These are phyloP conservation scores for Russula compacta DNA, from an alignment of 768 basidiomycete genomes.

Conservation along the genomic window DNA sequence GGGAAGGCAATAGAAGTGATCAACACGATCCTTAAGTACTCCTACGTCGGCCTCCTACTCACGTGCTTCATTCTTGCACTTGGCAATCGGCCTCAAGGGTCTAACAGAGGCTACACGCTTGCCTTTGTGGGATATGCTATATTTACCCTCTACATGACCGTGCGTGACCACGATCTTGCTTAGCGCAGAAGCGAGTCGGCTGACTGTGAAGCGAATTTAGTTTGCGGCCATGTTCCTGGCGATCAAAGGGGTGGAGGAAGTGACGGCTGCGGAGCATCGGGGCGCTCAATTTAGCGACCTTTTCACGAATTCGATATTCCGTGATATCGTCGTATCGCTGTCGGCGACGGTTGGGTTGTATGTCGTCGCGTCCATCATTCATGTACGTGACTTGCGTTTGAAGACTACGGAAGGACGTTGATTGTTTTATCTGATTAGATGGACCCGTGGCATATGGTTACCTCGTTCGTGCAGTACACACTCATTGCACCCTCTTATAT, in stretches of 20 bases:
- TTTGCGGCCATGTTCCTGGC: slow-evolving; percentile 74
- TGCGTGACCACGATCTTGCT: slow-evolving; percentile 28
- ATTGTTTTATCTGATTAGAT: slow-evolving; percentile 37
- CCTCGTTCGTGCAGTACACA: slow-evolving; percentile 87
- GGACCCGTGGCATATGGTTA: slow-evolving; percentile 98
- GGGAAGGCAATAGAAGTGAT: slow-evolving; percentile 51
- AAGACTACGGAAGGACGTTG: slow-evolving; percentile 10
- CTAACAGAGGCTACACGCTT: slow-evolving; percentile 77
- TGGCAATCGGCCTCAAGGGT: slow-evolving; percentile 88
- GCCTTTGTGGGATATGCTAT: slow-evolving; percentile 83
- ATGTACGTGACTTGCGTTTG: slow-evolving; percentile 45
- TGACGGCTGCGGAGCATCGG: slow-evolving; percentile 39
- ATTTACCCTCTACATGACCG: slow-evolving; percentile 96
- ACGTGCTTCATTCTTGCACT: slow-evolving; percentile 82
- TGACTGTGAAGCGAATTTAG: slow-evolving; percentile 30
- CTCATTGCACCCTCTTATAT: slow-evolving; percentile 93
- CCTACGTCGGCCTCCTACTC: slow-evolving; percentile 80
- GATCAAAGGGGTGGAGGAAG: slow-evolving; percentile 63
- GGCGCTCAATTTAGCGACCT: slow-evolving; percentile 47
- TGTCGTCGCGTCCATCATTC: slow-evolving; percentile 69
- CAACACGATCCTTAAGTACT: slow-evolving; percentile 75
- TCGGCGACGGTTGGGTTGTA: slow-evolving; percentile 88
- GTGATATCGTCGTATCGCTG: slow-evolving; percentile 80
- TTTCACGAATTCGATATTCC: slow-evolving; percentile 72
- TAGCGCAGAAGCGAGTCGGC: neutral